phyloP scores from a whole-genome alignment of 306 rosid species.

The Castanea crenata region DNA sequence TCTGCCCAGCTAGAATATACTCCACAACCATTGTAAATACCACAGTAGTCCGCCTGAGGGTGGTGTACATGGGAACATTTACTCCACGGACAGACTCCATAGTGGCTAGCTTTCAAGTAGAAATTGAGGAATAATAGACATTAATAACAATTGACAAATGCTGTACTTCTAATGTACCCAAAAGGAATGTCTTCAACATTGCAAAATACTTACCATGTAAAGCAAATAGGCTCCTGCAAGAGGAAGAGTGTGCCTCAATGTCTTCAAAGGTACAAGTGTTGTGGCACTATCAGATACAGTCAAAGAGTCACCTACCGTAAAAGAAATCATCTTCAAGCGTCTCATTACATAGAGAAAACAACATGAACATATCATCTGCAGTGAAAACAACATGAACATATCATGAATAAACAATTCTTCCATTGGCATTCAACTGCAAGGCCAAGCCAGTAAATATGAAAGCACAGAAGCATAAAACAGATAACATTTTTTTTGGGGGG shows the following conservation, averaged over 20 bases:
- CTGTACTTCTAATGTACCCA: not conserved
- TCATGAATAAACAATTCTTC: constrained; percentile 1
- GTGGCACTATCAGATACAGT: constrained; percentile 43
- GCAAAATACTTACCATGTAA: constrained; percentile 66
- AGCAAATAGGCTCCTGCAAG: constrained; percentile 85
- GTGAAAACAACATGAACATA: constrained; percentile 15
- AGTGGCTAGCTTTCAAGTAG: constrained; percentile 77
- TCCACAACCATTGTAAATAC: constrained; percentile 89
- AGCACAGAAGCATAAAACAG: not conserved
- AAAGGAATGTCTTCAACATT: constrained; percentile 2
- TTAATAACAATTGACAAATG: constrained; percentile 19
- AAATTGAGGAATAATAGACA: constrained; percentile 35
- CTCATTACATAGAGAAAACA: constrained; percentile 68
- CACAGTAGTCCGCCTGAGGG: constrained; percentile 91
- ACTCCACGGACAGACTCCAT: constrained; percentile 99
- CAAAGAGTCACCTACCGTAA: constrained; percentile 54
- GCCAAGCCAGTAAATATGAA: not conserved
- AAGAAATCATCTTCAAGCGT: constrained; percentile 73
- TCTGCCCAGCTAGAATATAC: constrained; percentile 73
- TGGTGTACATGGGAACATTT: constrained; percentile 98
- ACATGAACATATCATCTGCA: constrained; percentile 84
- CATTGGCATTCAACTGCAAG: constrained; percentile 16
- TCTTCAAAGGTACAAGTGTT: constrained; percentile 64
- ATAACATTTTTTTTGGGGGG: not conserved
- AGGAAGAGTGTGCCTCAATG: constrained; percentile 79